phyloP scores from a whole-genome alignment of 352 stramenopile species.

The Phytophthora europaea region DNA sequence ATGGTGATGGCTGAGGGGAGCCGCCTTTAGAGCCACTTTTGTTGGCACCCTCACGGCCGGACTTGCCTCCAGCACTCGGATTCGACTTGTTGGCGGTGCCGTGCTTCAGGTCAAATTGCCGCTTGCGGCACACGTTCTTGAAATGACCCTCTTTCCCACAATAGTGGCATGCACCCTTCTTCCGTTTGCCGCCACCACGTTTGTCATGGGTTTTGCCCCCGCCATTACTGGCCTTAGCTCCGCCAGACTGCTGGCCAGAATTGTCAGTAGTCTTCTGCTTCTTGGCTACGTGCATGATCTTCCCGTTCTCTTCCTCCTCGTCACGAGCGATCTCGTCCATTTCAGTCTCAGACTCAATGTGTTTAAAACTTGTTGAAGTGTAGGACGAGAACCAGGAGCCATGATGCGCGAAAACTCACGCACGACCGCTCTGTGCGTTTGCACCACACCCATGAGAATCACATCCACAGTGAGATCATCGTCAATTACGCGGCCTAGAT shows the following conservation, averaged over 20 bases:
- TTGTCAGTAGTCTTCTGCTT: not conserved
- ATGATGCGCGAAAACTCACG: constrained; percentile 5
- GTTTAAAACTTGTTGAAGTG: constrained; percentile 6
- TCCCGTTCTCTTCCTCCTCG: not conserved
- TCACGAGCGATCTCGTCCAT: constrained; percentile 1
- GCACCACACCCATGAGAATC: constrained; percentile 9
- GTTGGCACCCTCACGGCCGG: too few relatives aligned
- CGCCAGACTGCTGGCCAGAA: not conserved
- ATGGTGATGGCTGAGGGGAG: too few relatives aligned
- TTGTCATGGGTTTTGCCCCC: not conserved
- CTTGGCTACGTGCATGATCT: not conserved
- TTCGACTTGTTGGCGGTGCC: too few relatives aligned
- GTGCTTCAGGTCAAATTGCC: not conserved
- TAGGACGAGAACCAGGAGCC: not conserved
- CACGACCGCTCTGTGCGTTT: not conserved
- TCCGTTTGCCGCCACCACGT: not conserved
- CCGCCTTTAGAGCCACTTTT: too few relatives aligned
- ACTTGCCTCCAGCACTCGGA: too few relatives aligned
- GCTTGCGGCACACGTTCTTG: not conserved
- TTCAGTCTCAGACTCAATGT: constrained; percentile 11
- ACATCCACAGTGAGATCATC: constrained; percentile 6
- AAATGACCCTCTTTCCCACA: not conserved
- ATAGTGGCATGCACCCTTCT: not conserved
- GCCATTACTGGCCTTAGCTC: not conserved
- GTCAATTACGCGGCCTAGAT: constrained; percentile 7